These are phyloP conservation scores for Asterella californica DNA, from an alignment of 225 moss, liverwort and hornwort species.

Conservation along the genomic window DNA sequence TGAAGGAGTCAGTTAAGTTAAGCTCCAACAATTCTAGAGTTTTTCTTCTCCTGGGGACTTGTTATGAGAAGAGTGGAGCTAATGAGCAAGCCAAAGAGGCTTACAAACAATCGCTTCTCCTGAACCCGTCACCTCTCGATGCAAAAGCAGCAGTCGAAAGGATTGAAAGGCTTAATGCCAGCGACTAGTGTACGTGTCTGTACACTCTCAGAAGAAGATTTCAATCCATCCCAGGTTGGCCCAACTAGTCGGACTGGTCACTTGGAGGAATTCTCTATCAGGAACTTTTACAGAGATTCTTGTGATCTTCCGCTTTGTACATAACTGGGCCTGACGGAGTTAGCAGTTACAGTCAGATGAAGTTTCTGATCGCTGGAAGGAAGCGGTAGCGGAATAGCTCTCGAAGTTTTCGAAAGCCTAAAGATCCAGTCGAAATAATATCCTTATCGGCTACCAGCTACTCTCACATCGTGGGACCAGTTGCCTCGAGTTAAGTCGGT, in stretches of 20 bases:
- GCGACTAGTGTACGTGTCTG: neutral
- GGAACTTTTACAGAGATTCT: neutral
- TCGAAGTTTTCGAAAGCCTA: too few relatives aligned
- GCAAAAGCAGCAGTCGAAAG: conserved; percentile 44
- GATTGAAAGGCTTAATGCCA: conserved; percentile 13
- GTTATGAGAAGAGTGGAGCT: conserved; percentile 44
- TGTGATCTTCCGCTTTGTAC: neutral
- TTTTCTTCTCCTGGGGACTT: conserved; percentile 41
- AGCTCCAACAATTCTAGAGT: conserved; percentile 30
- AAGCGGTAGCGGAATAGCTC: too few relatives aligned
- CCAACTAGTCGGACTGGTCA: neutral
- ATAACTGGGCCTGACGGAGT: neutral
- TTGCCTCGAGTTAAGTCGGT: too few relatives aligned
- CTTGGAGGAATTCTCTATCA: neutral
- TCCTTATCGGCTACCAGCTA: too few relatives aligned
- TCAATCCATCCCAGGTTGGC: neutral
- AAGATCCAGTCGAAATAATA: too few relatives aligned
- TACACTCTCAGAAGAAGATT: neutral
- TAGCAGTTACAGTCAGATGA: neutral
- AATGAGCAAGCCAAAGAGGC: conserved; percentile 38
- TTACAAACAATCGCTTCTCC: conserved; percentile 37
- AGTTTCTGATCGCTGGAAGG: too few relatives aligned
- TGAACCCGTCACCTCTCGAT: conserved; percentile 31
- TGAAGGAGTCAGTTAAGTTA: conserved; percentile 45
- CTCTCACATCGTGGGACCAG: too few relatives aligned